These are phyloP conservation scores for Talaromyces sp. DNA, from an alignment of 2,329 filamentous ascomycete species.

Conservation along the genomic window DNA sequence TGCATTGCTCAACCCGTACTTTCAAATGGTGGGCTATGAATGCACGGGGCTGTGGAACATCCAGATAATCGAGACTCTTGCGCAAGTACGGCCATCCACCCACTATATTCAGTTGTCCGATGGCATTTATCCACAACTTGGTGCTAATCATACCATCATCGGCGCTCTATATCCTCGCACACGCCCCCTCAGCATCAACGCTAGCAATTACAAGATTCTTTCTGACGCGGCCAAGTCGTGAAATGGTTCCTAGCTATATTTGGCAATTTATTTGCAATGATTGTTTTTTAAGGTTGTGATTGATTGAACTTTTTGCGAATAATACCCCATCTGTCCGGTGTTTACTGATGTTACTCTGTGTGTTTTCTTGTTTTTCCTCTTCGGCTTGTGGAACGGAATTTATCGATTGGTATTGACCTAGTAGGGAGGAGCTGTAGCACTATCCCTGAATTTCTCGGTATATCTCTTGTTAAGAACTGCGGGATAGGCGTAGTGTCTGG, in stretches of 20 bases:
- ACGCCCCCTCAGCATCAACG: constrained; percentile 36
- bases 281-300: background rate
- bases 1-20: constrained; percentile 69
- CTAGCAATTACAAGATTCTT: constrained; percentile 36
- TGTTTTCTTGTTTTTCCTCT: background rate
- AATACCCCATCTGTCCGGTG: constrained; percentile 6
- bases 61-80: constrained; percentile 58
- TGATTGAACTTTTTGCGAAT: background rate
- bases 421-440: background rate
- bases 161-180: constrained; percentile 34
- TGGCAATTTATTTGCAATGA: background rate
- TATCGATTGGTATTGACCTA: background rate
- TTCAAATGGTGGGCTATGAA: constrained; percentile 56
- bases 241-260: background rate
- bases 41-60: constrained; percentile 72
- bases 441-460: background rate
- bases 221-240: constrained; percentile 32
- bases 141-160: constrained; percentile 26
- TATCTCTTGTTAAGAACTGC: background rate
- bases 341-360: constrained; percentile 3
- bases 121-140: constrained; percentile 50
- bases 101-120: constrained; percentile 61
- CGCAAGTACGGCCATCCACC: constrained; percentile 54
- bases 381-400: background rate
- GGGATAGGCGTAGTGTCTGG: background rate